These are phyloP conservation scores for Clitopilus hobsonii DNA, from an alignment of 768 basidiomycete species.

Conservation along the genomic window DNA sequence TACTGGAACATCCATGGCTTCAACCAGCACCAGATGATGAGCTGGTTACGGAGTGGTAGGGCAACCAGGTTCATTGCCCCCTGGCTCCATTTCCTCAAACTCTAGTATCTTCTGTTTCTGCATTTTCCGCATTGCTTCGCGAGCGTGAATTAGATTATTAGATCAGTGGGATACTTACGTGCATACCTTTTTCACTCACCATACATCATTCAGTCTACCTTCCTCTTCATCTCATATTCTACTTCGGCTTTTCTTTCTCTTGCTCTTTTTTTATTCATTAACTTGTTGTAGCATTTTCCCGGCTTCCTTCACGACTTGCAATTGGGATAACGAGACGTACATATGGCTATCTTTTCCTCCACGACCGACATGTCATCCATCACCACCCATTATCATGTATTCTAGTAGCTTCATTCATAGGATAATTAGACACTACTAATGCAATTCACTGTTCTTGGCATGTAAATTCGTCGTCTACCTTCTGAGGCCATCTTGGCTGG, in stretches of 20 bases:
- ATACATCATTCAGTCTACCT: slow-evolving; percentile 8
- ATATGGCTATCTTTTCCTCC: neutral
- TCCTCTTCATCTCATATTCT: slow-evolving; percentile 7
- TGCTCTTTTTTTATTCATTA: neutral
- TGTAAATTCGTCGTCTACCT: neutral
- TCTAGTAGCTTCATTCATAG: neutral
- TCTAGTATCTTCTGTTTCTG: slow-evolving; percentile 6
- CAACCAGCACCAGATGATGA: slow-evolving; percentile 34
- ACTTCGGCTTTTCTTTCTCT: neutral
- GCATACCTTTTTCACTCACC: neutral
- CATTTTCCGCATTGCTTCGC: slow-evolving; percentile 2
- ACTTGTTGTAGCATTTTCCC: slow-evolving; percentile 3
- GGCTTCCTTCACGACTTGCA: neutral
- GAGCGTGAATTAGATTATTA: slow-evolving; percentile 5
- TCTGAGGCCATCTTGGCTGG: too few relatives aligned
- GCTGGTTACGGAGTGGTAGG: slow-evolving; percentile 35
- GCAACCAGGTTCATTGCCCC: too few relatives aligned
- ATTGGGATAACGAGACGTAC: neutral
- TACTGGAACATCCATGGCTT: slow-evolving; percentile 77
- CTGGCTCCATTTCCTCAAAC: too few relatives aligned
- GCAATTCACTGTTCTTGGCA: neutral
- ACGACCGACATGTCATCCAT: neutral
- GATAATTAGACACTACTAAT: neutral
- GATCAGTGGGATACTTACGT: slow-evolving; percentile 8
- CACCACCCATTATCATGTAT: neutral